Evolutionary conservation across 352 stramenopile species (phyloP).

Genomic region (Pythium monospermum): DNA sequence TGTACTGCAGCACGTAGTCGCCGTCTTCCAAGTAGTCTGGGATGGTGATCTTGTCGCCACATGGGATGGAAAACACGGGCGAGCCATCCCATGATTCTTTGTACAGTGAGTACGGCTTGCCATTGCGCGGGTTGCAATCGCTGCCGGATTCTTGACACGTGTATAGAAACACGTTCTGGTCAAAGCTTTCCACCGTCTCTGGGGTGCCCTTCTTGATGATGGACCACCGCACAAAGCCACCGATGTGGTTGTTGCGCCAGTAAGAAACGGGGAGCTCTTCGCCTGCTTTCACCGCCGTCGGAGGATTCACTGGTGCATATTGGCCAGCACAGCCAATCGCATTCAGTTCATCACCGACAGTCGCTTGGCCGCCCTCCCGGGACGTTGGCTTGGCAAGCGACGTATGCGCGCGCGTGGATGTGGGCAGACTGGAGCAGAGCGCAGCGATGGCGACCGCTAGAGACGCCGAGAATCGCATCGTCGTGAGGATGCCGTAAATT

Average conservation of each 20-base stretch:
- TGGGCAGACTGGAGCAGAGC: not conserved
- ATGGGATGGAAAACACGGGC: slow-evolving; percentile 7
- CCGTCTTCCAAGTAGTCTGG: slow-evolving; percentile 14
- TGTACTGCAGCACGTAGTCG: slow-evolving; percentile 24
- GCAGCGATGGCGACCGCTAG: not conserved
- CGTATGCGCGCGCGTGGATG: no score
- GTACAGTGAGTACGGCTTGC: slow-evolving; percentile 5
- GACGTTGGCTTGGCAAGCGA: not conserved
- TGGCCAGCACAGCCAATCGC: no score
- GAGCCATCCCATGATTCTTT: slow-evolving; percentile 9
- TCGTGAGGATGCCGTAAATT: no score
- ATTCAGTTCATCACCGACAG: no score
- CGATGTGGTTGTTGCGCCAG: slow-evolving; percentile 30
- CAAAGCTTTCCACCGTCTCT: slow-evolving; percentile 20
- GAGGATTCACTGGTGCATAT: no score
- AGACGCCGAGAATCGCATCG: no score
- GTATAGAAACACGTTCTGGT: slow-evolving; percentile 26
- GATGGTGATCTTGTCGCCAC: slow-evolving; percentile 18
- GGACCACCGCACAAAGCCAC: slow-evolving; percentile 28
- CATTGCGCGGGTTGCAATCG: slow-evolving; percentile 7
- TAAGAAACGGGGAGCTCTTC: slow-evolving; percentile 25
- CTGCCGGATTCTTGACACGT: slow-evolving; percentile 24
- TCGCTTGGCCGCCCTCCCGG: not conserved
- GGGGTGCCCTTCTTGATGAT: slow-evolving; percentile 14
- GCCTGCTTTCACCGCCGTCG: slow-evolving; percentile 9